Evolutionary conservation across 257 asterid species (phyloP), one percentile per base, ranked within the genome.

Genomic region (Solanum ahanhuiri): DNA sequence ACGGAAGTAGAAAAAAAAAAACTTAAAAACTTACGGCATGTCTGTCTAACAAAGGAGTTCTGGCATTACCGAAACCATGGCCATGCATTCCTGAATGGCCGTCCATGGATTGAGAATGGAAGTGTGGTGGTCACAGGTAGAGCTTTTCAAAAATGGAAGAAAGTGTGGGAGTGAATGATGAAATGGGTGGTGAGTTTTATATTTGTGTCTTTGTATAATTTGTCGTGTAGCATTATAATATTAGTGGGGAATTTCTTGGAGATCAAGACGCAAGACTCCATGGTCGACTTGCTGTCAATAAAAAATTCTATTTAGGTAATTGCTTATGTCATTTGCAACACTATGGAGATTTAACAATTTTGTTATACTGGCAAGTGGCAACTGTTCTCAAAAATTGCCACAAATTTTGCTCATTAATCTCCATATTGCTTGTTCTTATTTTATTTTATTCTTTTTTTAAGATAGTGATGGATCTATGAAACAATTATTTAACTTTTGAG

Each of bases 11-110:
- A 8, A 17, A 4, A 34, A 35, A 34, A 20, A 30, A 20, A 35
- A 5, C 0, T 10, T 20, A 1, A 63, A 12, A 87, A 22, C 93
- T 90, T 88, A 94, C 98, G 22, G 88, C 95, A 33, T 87, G 93
- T 89, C 86, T 48, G 86, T 67, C 79, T 37, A 94, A 90, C 58
- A 92, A 93, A 77, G 95, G 96, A 82, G 88, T 43, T 57, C 94
- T 89, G 15, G 87, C 93, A 87, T 88, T 87, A 54, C 94, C 91
- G 60, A 37, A 39, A 69, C 94, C 95, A 83, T 91, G 92, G 84
- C 51, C 72, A 83, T 91, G 92, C 93, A 86, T 85, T 48, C 57
- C 57, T 48, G 7, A 48, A 82, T 37, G 57, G 82, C 54, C 60
- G 43, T 85, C 90, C 81, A 77, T 89, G 25, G 41, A 43, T 41